Evolutionary conservation across 352 stramenopile species (phyloP), one percentile per base, ranked within the genome.

Genomic region (Hyaloperonospora arabidopsidis): DNA sequence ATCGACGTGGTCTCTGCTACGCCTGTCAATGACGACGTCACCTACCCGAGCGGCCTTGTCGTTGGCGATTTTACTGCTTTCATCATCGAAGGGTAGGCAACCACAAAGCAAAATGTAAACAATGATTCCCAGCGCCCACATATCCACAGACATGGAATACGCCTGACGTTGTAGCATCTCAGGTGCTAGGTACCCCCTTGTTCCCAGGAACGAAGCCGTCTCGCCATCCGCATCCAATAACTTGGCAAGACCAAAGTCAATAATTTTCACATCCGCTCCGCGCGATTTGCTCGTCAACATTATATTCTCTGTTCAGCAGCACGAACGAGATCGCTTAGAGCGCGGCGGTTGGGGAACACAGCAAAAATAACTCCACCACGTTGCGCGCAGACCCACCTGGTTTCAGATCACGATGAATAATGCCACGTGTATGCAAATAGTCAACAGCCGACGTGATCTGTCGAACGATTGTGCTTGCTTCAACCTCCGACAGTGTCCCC

Each of bases 191-290:
- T 99, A 99, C 11, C 96, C 96, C 65, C 77, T 59, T 15, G 84
- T 95, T 57, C 84, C 84, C 0, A 95, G 56, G 46, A 95, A 95
- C 41, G 84, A 93, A 15, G 77, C 71, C 1, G 84, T 92, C 44
- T 83, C 89, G 57, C 84, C 76, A 32, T 94, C 70, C 21, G 85
- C 76, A 18, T 91, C 73, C 39, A 97, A 67, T 40, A 97, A 66
- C 73, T 99, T 99, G 1, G 88, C 91, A 6, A 99, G 71, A 2
- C 97, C 97, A 82, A 99, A 99, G 70, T 99, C 97, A 59, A 99
- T 99, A 54, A 99, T 98, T 72, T 99, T 99, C 11, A 99, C 78
- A 34, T 86, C 68, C 13, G 86, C 77, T 22, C 78, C 74, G 8
- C 71, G 72, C n/a, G 78, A 79, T 57, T 89, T 88, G 54, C 70